Base-by-base conservation (phyloP, 1,284 basidiomycete species). In the Trametes versicolor region DNA sequence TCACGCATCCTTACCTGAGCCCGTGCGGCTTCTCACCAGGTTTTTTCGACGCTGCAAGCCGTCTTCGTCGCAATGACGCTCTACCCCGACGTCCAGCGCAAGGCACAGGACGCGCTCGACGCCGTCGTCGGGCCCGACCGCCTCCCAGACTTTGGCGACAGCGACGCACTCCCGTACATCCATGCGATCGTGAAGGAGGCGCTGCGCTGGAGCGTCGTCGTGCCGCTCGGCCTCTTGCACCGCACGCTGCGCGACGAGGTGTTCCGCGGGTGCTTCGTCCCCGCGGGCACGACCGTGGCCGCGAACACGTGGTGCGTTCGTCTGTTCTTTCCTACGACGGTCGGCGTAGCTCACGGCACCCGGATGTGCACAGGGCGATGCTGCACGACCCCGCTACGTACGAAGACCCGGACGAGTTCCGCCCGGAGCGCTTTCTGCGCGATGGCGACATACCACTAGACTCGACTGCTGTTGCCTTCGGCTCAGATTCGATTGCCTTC, bases 81-180 rank as follows among this genome's bases (percentile, higher is more conserved):
- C 1, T 55, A 71, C 56, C 77, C 77, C 0, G 67, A 74, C 0
- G 71, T 75, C 1, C 73, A 76, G 41, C 49, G 36, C 19, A 70
- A 65, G 6, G 77, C 76, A 0, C 77, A 74, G 43, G 70, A 57
- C 3, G 77, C 78, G 39, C 62, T 78, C 23, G 72, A 74, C 27
- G 43, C 43, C 0, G 69, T 74, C 9, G 48, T 77, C 4, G 73
- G 74, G 19, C 49, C 51, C 13, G 49, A 63, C 0, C 67, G 76
- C 4, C 64, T 77, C 0, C 77, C 77, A 1, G 66, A 61, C 12
- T 58, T 72, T 29, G 51, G 52, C 0, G 76, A 78, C 47, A 64
- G 69, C 1, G 56, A 59, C 0, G 48, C 56, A 1, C 65, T 78
- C 0, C 74, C 73, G 0, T 78, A 78, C 50, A 57, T 75, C 15